Percentiles rank a stretch among this genome's conserved stretches.
These are phyloP conservation scores for Kurtzmaniella cleridarum DNA, from an alignment of 805 yeast genomes.

Conservation along the genomic window DNA sequence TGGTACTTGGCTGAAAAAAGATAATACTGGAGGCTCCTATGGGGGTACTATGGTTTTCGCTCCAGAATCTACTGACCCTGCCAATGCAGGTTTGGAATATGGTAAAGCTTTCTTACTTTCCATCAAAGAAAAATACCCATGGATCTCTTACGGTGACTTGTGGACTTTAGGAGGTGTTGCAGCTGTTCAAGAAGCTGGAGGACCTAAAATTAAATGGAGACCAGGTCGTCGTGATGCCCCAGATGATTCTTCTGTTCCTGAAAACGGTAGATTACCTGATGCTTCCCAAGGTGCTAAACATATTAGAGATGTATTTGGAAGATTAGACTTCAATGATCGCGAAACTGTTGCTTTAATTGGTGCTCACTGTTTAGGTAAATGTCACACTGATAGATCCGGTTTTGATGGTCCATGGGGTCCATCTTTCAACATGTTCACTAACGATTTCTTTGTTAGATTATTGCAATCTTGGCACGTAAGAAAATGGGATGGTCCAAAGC, in stretches of 20 bases:
- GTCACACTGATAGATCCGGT: conserved; percentile 34
- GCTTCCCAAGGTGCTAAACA: conserved; percentile 63
- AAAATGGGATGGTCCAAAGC: conserved; percentile 37
- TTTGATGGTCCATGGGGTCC: conserved; percentile 44
- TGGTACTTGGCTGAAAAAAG: conserved; percentile 25
- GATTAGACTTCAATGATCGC: conserved; percentile 43
- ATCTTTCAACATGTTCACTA: conserved; percentile 34
- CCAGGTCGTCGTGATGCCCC: conserved; percentile 65
- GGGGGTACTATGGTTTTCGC: conserved; percentile 33
- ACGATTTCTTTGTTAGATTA: conserved; percentile 33
- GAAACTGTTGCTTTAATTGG: conserved; percentile 40
- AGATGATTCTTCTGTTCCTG: conserved; percentile 47
- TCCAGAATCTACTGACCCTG: conserved; percentile 28
- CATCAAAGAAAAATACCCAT: conserved; percentile 51
- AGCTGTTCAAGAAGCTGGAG: conserved; percentile 74
- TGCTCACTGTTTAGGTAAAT: conserved; percentile 38
- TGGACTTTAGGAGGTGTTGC: conserved; percentile 76
- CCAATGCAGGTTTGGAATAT: conserved; percentile 59
- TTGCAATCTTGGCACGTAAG: conserved; percentile 51
- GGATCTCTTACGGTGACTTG: conserved; percentile 76
- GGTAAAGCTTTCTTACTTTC: conserved; percentile 55
- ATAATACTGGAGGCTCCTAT: conserved; percentile 30
- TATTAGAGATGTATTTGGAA: conserved; percentile 54
- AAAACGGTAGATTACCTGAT: conserved; percentile 69
- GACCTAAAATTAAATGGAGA: conserved; percentile 76